phyloP scores from a whole-genome alignment of 306 rosid species.

The Geum urbanum region DNA sequence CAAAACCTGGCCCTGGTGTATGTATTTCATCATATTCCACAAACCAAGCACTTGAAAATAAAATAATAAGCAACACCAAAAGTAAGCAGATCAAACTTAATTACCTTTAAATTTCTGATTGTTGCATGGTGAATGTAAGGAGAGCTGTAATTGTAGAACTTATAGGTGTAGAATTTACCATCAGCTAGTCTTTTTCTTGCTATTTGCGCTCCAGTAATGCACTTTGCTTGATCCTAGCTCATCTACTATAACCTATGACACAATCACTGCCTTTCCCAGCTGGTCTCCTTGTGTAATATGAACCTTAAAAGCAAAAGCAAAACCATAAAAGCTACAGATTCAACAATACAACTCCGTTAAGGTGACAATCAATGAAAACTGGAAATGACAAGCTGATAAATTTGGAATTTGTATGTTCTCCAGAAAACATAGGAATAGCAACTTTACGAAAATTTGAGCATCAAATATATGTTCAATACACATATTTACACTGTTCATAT shows the following conservation, averaged over 20 bases:
- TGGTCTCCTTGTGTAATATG: conserved; percentile 75
- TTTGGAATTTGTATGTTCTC: too few species aligned
- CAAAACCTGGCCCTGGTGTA: background rate
- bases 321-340: background rate
- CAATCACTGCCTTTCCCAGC: conserved; percentile 52
- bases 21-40: background rate
- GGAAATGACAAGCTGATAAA: background rate
- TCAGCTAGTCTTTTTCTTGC: conserved; percentile 28
- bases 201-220: conserved; percentile 40
- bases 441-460: background rate
- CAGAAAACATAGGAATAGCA: too few species aligned
- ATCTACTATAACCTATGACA: conserved; percentile 56
- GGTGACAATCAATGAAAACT: background rate
- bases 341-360: conserved; percentile 18
- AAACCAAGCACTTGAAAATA: background rate
- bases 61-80: background rate
- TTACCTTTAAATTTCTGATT: conserved; percentile 33
- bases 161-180: conserved; percentile 39
- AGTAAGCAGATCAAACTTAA: background rate
- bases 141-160: conserved; percentile 51
- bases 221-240: conserved; percentile 52
- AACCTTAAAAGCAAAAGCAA: conserved; percentile 35
- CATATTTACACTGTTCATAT: background rate
- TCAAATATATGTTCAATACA: background rate
- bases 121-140: conserved; percentile 60